These are phyloP conservation scores for Xylariaceae sp. DNA, from an alignment of 2,329 filamentous ascomycete genomes.

Conservation along the genomic window DNA sequence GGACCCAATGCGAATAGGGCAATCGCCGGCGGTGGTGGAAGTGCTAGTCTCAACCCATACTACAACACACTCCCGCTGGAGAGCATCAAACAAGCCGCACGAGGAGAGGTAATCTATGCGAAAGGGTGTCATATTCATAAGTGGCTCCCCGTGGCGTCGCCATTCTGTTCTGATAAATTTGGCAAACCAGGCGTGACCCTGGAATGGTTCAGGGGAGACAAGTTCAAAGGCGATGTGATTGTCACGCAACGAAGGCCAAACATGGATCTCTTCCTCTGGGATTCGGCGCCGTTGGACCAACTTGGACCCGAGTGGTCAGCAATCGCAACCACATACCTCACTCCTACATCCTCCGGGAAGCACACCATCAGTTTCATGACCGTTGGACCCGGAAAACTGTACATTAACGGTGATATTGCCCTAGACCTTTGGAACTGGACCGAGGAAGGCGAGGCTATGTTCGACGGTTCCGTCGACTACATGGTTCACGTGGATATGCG, in stretches of 20 bases:
- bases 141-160: slow-evolving; percentile 58
- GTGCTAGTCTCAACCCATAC: slow-evolving; percentile 63
- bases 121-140: slow-evolving; percentile 59
- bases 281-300: slow-evolving; percentile 56
- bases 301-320: slow-evolving; percentile 61
- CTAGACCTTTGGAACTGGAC: slow-evolving; percentile 66
- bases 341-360: slow-evolving; percentile 51
- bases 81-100: slow-evolving; percentile 50
- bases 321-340: slow-evolving; percentile 54
- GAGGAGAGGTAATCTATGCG: slow-evolving; percentile 53
- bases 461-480: slow-evolving; percentile 60
- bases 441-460: slow-evolving; percentile 65
- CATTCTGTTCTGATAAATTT: slow-evolving; percentile 50
- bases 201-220: slow-evolving; percentile 60
- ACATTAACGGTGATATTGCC: slow-evolving; percentile 52
- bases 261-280: slow-evolving; percentile 65
- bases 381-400: slow-evolving; percentile 58
- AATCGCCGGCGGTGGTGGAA: slow-evolving; percentile 63
- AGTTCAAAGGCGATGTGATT: slow-evolving; percentile 52
- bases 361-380: slow-evolving; percentile 65
- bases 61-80: slow-evolving; percentile 61
- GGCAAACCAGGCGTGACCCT: slow-evolving; percentile 57
- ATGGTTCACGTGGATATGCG: slow-evolving; percentile 55
- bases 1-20: slow-evolving; percentile 62
- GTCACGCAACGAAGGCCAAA: slow-evolving; percentile 55